A percentile compares a stretch with the other conserved stretches of the same genome.
Evolutionary conservation across 495 filamentous ascomycete species (phyloP).

Genomic region (Hypoxylon perforatum): DNA sequence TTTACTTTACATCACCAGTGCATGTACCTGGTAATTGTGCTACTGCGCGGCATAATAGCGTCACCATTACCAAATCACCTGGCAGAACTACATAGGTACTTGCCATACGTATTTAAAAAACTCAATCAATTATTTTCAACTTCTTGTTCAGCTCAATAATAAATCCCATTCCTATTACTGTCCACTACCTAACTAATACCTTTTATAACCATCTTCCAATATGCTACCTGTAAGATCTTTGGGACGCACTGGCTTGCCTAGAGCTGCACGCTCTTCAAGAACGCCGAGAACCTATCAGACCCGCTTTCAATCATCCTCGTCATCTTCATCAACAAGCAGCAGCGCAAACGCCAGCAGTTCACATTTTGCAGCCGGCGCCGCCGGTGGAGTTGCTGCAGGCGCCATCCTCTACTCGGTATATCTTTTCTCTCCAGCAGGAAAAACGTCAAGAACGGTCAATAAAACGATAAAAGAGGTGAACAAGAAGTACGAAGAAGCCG

Average conservation of each 20-base stretch:
- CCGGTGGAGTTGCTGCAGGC: conserved; percentile 55
- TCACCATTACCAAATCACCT: not conserved
- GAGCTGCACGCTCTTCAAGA: not conserved
- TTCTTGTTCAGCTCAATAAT: not conserved
- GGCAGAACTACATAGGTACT: not conserved
- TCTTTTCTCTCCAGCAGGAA: conserved; percentile 66
- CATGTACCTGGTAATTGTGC: not conserved
- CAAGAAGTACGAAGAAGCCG: conserved; percentile 62
- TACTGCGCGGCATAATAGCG: not conserved
- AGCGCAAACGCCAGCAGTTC: conserved; percentile 51
- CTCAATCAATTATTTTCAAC: not conserved
- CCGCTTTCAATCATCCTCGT: conserved; percentile 59
- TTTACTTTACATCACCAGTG: too few relatives aligned
- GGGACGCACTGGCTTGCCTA: not conserved
- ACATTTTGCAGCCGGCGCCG: conserved; percentile 61
- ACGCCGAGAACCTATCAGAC: not conserved
- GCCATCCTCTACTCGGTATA: conserved; percentile 63
- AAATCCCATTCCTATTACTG: not conserved
- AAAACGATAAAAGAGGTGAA: conserved; percentile 62
- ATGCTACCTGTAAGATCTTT: conserved; percentile 1
- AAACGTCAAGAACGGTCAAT: conserved; percentile 52
- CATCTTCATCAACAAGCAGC: conserved; percentile 34
- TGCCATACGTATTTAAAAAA: not conserved
- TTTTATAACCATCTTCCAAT: not conserved
- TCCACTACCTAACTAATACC: not conserved